These are phyloP conservation scores for Tetrapisispora pingtungensis DNA, from an alignment of 805 yeast species.

Conservation along the genomic window DNA sequence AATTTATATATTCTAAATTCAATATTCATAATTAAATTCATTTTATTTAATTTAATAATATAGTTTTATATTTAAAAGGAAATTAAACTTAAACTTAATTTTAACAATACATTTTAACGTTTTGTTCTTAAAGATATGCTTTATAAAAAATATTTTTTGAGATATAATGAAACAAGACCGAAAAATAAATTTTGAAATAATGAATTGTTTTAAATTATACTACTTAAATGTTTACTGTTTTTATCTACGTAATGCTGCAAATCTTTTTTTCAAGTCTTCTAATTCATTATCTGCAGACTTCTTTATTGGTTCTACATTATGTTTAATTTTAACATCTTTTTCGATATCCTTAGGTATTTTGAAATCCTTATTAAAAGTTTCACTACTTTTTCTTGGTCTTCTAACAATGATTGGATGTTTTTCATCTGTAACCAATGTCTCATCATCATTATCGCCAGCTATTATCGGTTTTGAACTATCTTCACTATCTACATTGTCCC, in stretches of 20 bases:
- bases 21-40: too few relatives aligned
- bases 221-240: background rate
- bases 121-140: too few relatives aligned
- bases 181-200: too few relatives aligned
- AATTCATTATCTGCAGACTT: slow-evolving; percentile 35
- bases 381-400: slow-evolving; percentile 35
- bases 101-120: too few relatives aligned
- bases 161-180: too few relatives aligned
- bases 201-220: too few relatives aligned
- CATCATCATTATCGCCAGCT: slow-evolving; percentile 28
- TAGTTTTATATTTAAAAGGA: too few relatives aligned
- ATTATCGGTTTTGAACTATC: slow-evolving; percentile 32
- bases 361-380: slow-evolving; percentile 31
- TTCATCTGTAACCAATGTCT: slow-evolving; percentile 16
- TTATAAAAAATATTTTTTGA: too few relatives aligned
- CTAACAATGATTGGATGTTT: slow-evolving; percentile 35
- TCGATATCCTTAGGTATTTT: slow-evolving; percentile 35
- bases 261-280: slow-evolving; percentile 58
- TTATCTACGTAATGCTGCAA: slow-evolving; percentile 60
- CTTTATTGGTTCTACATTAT: slow-evolving; percentile 3
- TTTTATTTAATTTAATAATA: too few relatives aligned
- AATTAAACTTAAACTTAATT: too few relatives aligned
- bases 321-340: slow-evolving; percentile 27
- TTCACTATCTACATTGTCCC: slow-evolving; percentile 20
- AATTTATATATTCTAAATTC: background rate